Conservation (phyloP, 495 filamentous ascomycete species). For the Lasiosphaeria ovina region DNA sequence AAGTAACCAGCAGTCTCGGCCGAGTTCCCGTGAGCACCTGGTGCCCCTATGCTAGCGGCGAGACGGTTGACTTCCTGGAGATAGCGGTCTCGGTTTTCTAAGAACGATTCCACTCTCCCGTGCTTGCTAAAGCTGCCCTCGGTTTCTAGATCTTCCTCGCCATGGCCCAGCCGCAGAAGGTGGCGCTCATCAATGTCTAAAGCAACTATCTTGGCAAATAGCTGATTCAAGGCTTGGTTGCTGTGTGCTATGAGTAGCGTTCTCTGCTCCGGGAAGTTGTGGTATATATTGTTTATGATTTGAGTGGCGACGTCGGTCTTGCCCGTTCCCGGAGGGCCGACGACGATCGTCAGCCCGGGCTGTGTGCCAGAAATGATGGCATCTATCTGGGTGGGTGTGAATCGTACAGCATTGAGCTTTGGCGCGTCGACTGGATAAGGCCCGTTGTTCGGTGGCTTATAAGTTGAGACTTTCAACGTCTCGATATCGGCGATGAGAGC, state of each 20-base stretch:
- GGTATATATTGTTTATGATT: constrained; percentile 98
- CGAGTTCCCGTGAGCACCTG: constrained; percentile 87
- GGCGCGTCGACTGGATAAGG: constrained; percentile 89
- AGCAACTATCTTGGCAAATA: constrained; percentile 97
- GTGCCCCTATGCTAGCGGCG: constrained; percentile 76
- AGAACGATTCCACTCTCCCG: constrained; percentile 91
- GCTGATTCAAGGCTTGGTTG: constrained; percentile 95
- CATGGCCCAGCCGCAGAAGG: constrained; percentile 87
- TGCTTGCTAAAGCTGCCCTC: constrained; percentile 89
- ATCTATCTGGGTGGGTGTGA: constrained; percentile 87
- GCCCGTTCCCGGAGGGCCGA: constrained; percentile 93
- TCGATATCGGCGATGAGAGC: constrained; percentile 56
- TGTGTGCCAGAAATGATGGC: constrained; percentile 93
- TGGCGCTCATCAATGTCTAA: constrained; percentile 96
- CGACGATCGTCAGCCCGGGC: constrained; percentile 89
- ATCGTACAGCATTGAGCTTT: constrained; percentile 77
- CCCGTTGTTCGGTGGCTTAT: constrained; percentile 85
- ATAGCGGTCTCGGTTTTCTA: constrained; percentile 79
- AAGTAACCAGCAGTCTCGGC: constrained; percentile 98
- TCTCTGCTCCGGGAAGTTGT: constrained; percentile 90
- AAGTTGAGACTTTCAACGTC: constrained; percentile 79
- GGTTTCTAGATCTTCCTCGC: constrained; percentile 89
- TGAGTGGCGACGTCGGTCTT: constrained; percentile 99
- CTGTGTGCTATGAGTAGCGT: constrained; percentile 94
- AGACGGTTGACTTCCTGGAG: constrained; percentile 84